phyloP scores from a whole-genome alignment of 768 basidiomycete genomes.

The Tricholoma flavovirens region DNA sequence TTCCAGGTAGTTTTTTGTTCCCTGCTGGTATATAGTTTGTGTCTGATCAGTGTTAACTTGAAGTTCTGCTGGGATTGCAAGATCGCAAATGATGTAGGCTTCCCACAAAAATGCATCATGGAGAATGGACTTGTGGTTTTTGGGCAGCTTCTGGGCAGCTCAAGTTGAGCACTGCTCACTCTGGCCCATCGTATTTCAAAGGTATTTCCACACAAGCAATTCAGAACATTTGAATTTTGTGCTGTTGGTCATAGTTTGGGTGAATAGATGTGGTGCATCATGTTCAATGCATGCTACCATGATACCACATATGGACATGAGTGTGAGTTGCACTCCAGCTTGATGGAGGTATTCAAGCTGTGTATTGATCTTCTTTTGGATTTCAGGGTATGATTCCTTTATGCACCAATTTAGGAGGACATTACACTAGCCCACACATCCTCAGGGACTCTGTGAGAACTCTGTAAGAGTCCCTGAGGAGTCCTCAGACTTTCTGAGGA shows the following conservation, averaged over 20 bases:
- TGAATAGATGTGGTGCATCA: not conserved
- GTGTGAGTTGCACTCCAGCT: not conserved
- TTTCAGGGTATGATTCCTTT: too few relatives aligned
- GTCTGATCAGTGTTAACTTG: constrained; percentile 34
- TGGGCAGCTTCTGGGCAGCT: constrained; percentile 31
- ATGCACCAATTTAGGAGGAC: too few relatives aligned
- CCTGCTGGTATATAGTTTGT: constrained; percentile 21
- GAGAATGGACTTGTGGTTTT: constrained; percentile 18
- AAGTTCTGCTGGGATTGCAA: constrained; percentile 21
- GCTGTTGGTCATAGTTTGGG: constrained; percentile 14
- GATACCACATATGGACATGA: not conserved
- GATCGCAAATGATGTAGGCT: constrained; percentile 20
- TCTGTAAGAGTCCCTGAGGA: too few relatives aligned
- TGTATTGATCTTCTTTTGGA: too few relatives aligned
- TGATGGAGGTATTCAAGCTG: too few relatives aligned
- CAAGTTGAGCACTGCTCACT: constrained; percentile 20
- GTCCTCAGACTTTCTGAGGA: too few relatives aligned
- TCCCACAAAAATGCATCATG: constrained; percentile 14
- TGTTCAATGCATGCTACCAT: not conserved
- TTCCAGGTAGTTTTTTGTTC: constrained; percentile 24
- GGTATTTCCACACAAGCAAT: constrained; percentile 6
- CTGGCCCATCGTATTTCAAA: constrained; percentile 18
- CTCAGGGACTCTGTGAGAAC: too few relatives aligned
- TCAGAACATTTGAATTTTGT: not conserved
- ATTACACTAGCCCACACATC: too few relatives aligned